A percentile compares a stretch with the other conserved stretches of the same genome.
These are phyloP conservation scores for Ascoidea rubescens DNA, from an alignment of 805 yeast species.

Conservation along the genomic window DNA sequence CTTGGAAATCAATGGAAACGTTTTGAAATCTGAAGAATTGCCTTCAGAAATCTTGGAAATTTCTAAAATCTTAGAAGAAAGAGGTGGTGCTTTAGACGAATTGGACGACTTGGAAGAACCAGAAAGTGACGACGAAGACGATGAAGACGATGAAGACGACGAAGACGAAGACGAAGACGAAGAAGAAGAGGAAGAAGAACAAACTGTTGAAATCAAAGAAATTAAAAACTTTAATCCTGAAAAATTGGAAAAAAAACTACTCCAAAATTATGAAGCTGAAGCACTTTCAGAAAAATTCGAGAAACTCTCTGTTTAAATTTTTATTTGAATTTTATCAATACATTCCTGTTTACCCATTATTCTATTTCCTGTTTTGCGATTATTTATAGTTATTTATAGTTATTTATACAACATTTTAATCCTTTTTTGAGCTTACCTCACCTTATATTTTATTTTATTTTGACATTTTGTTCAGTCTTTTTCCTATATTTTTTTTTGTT, in stretches of 20 bases:
- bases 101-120: neutral
- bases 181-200: constrained; percentile 30
- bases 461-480: no score
- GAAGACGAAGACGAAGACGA: constrained; percentile 22
- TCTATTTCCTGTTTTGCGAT: no score
- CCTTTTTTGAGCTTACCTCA: no score
- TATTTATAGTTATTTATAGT: no score
- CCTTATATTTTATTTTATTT: no score
- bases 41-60: constrained; percentile 41
- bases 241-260: no score
- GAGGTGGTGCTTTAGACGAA: neutral
- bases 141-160: constrained; percentile 25
- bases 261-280: neutral
- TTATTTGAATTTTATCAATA: no score
- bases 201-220: constrained; percentile 1
- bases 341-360: no score
- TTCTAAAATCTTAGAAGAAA: constrained; percentile 31
- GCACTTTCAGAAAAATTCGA: no score
- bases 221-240: neutral
- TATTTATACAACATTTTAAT: no score
- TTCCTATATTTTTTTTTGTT: no score
- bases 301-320: no score
- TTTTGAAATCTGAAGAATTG: constrained; percentile 79
- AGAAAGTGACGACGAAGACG: constrained; percentile 39
- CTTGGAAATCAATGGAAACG: constrained; percentile 87